Evolutionary conservation across 2,329 filamentous ascomycete species (phyloP).

Genomic region (Epichloe festucae): DNA sequence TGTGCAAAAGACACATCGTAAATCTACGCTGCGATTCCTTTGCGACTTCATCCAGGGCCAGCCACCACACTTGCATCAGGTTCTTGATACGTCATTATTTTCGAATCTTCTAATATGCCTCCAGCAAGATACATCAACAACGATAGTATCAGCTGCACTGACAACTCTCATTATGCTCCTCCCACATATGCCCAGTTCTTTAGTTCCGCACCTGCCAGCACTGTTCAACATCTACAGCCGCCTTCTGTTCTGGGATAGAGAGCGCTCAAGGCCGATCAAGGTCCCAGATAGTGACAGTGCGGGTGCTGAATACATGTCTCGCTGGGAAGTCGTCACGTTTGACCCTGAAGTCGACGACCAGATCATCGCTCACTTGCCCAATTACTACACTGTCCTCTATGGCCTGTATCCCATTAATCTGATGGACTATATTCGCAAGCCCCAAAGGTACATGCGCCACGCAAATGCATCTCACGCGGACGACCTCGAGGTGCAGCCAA

Average conservation of each 20-base stretch:
- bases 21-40: slow-evolving; percentile 52
- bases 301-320: slow-evolving; percentile 20
- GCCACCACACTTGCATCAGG: slow-evolving; percentile 65
- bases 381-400: slow-evolving; percentile 73
- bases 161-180: slow-evolving; percentile 70
- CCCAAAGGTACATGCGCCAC: slow-evolving; percentile 63
- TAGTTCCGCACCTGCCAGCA: slow-evolving; percentile 55
- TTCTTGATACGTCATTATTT: slow-evolving; percentile 60
- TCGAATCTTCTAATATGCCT: slow-evolving; percentile 59
- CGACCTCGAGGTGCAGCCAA: slow-evolving; percentile 65
- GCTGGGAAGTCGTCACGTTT: slow-evolving; percentile 53
- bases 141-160: slow-evolving; percentile 61
- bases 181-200: slow-evolving; percentile 63
- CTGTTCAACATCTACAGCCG: slow-evolving; percentile 75
- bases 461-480: slow-evolving; percentile 57
- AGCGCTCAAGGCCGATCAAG: slow-evolving; percentile 28
- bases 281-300: slow-evolving; percentile 16
- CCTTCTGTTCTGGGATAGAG: slow-evolving; percentile 64
- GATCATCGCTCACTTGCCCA: slow-evolving; percentile 52
- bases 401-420: slow-evolving; percentile 78
- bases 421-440: slow-evolving; percentile 74
- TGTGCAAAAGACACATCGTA: slow-evolving; percentile 48
- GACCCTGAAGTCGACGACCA: slow-evolving; percentile 49
- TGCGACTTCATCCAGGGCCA: slow-evolving; percentile 62
- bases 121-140: slow-evolving; percentile 65